Evolutionary conservation across 179 eudicot species (phyloP).

Genomic region (Spergularia azorica): DNA sequence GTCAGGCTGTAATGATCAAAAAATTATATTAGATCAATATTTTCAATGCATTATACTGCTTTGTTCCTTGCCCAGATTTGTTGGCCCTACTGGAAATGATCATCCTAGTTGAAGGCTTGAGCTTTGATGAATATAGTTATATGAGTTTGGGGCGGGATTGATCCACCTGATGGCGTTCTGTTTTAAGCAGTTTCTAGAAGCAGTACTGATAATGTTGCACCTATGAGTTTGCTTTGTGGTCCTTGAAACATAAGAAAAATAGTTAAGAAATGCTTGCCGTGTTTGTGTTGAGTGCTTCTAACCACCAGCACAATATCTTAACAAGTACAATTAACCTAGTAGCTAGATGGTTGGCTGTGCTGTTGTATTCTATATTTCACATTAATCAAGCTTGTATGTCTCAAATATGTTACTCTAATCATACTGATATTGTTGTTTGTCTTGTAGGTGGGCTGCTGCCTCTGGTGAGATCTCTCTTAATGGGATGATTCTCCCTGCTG

Average conservation of each 20-base stretch:
- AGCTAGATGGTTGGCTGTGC: not conserved
- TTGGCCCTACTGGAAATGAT: not conserved
- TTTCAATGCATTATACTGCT: not conserved
- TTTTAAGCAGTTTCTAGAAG: too few relatives aligned
- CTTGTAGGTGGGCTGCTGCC: conserved; percentile 95
- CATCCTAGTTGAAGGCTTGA: not conserved
- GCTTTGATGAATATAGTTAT: not conserved
- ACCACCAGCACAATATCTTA: not conserved
- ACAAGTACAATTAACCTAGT: not conserved
- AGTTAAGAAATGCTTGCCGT: not conserved
- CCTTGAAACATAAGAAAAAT: not conserved
- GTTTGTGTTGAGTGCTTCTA: not conserved
- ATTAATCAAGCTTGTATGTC: not conserved
- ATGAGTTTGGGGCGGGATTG: too few relatives aligned
- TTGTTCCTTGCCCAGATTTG: not conserved
- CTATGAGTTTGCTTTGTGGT: too few relatives aligned
- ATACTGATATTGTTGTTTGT: conserved; percentile 23
- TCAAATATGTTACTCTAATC: not conserved
- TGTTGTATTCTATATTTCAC: not conserved
- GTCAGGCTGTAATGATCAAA: too few relatives aligned
- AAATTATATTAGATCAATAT: not conserved
- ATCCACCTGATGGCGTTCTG: too few relatives aligned
- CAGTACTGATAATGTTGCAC: too few relatives aligned
- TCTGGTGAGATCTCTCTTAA: conserved; percentile 81
- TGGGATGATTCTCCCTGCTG: conserved; percentile 91